Evolutionary conservation across 2,329 filamentous ascomycete genomes (phyloP).

Genomic region (Celoporthe dispersa): DNA sequence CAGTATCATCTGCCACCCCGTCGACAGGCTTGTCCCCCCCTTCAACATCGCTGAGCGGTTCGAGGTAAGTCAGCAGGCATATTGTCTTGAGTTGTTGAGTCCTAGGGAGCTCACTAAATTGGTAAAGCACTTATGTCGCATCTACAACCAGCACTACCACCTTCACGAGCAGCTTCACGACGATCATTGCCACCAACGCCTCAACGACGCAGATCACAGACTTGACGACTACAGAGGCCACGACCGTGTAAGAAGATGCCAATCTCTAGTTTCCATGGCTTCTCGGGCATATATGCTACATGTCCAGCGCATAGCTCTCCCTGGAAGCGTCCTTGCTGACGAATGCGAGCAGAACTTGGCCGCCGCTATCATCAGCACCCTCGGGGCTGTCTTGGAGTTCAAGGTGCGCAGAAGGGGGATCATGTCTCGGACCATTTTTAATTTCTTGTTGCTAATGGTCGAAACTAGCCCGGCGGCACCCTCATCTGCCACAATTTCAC

Average conservation of each 20-base stretch:
- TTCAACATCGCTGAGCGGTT: constrained; percentile 6
- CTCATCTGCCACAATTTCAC: background rate
- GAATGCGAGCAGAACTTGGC: constrained; percentile 1
- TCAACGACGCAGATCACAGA: constrained; percentile 29
- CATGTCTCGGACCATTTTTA: background rate
- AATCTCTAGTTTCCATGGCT: background rate
- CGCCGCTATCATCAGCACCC: background rate
- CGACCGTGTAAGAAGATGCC: constrained; percentile 4
- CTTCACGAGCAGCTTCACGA: constrained; percentile 24
- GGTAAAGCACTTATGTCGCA: background rate
- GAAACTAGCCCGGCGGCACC: background rate
- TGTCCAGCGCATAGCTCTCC: background rate
- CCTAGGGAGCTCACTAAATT: too few relatives aligned
- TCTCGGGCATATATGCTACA: background rate
- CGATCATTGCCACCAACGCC: constrained; percentile 27
- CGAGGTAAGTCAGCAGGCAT: constrained; percentile 2
- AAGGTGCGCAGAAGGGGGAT: background rate
- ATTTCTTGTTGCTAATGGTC: constrained; percentile 3
- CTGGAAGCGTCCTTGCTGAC: background rate
- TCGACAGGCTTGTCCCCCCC: constrained; percentile 8
- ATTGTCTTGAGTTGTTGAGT: background rate
- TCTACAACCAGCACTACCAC: constrained; percentile 19
- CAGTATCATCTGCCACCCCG: background rate
- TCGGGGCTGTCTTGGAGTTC: background rate
- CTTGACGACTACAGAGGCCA: constrained; percentile 21